Conservation (phyloP, 2,329 filamentous ascomycete genomes). For the Chalaropsis ovoidea region DNA sequence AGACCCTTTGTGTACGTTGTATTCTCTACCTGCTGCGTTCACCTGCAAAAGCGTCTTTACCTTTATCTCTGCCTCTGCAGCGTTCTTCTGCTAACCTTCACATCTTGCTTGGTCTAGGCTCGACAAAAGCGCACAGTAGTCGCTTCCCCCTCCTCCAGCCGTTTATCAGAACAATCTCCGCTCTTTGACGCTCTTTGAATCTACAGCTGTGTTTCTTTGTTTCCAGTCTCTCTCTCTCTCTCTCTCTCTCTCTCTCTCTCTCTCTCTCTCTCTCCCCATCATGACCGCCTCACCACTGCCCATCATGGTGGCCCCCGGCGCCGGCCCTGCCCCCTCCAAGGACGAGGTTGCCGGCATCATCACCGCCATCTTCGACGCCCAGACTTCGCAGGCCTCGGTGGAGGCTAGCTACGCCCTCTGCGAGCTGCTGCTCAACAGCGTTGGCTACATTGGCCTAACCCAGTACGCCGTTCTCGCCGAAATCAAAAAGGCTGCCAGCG, state of each 20-base stretch:
- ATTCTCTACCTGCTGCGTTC: background rate
- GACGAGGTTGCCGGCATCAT: conserved; percentile 57
- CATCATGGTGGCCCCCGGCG: conserved; percentile 40
- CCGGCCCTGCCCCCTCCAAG: conserved; percentile 49
- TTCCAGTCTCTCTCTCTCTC: background rate
- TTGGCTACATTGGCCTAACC: conserved; percentile 44
- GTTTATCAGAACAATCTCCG: background rate
- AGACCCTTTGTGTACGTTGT: background rate
- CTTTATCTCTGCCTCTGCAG: background rate
- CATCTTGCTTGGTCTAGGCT: background rate
- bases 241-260: background rate
- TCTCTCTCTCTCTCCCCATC: background rate
- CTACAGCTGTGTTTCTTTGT: background rate
- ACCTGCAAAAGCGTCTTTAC: background rate
- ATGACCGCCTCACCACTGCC: conserved; percentile 26
- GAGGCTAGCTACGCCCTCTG: conserved; percentile 53
- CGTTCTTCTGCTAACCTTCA: background rate
- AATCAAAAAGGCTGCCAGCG: conserved; percentile 62
- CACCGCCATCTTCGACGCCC: conserved; percentile 57
- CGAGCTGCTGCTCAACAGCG: conserved; percentile 46
- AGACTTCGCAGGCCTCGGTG: conserved; percentile 59
- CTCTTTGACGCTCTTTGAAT: background rate
- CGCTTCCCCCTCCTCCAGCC: background rate
- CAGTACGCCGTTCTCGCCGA: conserved; percentile 47
- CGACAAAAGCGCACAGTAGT: background rate